These are phyloP conservation scores for Gnomoniopsis sp. DNA, from an alignment of 2,329 filamentous ascomycete genomes.

Conservation along the genomic window DNA sequence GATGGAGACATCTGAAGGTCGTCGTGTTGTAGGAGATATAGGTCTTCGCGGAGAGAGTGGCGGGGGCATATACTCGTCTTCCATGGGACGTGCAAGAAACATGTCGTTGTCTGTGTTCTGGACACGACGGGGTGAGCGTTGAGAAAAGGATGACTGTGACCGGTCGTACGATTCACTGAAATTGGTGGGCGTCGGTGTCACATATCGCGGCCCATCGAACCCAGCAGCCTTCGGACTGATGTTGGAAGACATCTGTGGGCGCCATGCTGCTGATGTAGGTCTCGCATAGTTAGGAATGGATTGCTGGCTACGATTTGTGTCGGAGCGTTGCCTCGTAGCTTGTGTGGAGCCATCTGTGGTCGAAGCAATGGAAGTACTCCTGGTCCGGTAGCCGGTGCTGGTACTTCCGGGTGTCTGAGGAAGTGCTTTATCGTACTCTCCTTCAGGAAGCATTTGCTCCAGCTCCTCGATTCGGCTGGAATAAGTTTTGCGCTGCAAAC, in stretches of 20 bases:
- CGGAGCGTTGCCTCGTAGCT: constrained; percentile 42
- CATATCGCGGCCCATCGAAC: constrained; percentile 25
- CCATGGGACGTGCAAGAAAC: constrained; percentile 46
- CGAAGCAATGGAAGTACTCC: constrained; percentile 4
- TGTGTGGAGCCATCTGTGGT: constrained; percentile 19
- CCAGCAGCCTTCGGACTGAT: constrained; percentile 22
- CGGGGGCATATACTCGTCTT: constrained; percentile 63
- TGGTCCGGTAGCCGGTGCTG: constrained; percentile 27
- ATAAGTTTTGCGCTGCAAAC: constrained; percentile 75
- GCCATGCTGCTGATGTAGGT: constrained; percentile 22
- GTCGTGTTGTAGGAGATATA: constrained; percentile 37
- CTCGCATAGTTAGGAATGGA: constrained; percentile 25
- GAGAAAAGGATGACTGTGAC: constrained; percentile 53
- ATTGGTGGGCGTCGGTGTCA: constrained; percentile 25
- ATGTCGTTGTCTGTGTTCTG: constrained; percentile 27
- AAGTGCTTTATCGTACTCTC: constrained; percentile 67
- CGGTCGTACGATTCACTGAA: constrained; percentile 30
- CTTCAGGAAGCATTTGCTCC: constrained; percentile 62
- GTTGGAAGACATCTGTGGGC: constrained; percentile 21
- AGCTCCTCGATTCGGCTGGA: constrained; percentile 86
- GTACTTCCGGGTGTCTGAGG: constrained; percentile 65
- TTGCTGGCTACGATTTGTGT: constrained; percentile 23
- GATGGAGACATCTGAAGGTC: constrained; percentile 28
- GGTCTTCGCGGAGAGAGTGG: constrained; percentile 66
- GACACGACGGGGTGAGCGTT: constrained; percentile 39